A percentile compares a stretch with the other conserved stretches of the same genome.
Conservation (phyloP, 345 rosid genomes). For the Rhodamnia argentea region DNA sequence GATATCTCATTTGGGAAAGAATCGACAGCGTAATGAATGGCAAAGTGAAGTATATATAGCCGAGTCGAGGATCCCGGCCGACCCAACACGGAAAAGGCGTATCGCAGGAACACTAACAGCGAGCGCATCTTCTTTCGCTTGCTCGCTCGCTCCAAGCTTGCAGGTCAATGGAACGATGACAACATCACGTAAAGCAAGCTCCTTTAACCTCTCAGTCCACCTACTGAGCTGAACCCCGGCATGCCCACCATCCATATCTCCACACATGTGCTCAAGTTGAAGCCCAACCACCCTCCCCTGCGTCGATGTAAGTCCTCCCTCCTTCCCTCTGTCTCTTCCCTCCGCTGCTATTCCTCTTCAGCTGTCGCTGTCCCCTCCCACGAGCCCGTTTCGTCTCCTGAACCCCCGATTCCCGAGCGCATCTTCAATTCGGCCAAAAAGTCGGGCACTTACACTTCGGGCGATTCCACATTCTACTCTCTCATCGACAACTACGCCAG, state of each 20-base stretch:
- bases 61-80: background rate
- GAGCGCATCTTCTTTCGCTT: background rate
- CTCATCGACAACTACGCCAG: conserved; percentile 50
- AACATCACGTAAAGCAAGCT: background rate
- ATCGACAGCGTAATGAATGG: background rate
- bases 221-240: background rate
- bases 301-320: background rate
- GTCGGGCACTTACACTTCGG: conserved; percentile 56
- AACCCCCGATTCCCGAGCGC: conserved; percentile 36
- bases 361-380: conserved; percentile 2
- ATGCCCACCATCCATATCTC: background rate
- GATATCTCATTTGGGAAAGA: background rate
- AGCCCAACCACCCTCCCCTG: background rate
- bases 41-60: background rate
- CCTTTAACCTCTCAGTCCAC: background rate
- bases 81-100: background rate
- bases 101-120: background rate
- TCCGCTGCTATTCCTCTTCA: conserved; percentile 6
- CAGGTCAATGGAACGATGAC: background rate
- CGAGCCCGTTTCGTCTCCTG: conserved; percentile 3
- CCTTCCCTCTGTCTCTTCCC: background rate
- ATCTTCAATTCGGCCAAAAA: conserved; percentile 39
- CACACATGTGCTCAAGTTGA: background rate
- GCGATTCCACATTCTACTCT: conserved; percentile 73
- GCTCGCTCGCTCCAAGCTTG: background rate